Conservation (phyloP, 495 filamentous ascomycete genomes). For the Podospora conica region DNA sequence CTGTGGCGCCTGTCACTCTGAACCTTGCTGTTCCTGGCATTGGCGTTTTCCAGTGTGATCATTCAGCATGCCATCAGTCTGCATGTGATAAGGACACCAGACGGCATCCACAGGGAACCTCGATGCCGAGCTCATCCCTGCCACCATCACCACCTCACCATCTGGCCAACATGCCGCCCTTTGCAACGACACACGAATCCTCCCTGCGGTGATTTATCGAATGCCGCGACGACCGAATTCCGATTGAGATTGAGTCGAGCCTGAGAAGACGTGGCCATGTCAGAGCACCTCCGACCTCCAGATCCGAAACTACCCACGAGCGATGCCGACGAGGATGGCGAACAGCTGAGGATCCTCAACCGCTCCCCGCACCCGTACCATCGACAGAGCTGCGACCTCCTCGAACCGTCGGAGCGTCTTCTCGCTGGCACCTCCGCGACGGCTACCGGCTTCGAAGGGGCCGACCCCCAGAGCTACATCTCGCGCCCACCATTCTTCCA, state of each 20-base stretch:
- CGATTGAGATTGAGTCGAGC: conserved; percentile 10
- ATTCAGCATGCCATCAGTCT: background rate
- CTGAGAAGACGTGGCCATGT: conserved; percentile 23
- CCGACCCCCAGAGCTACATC: background rate
- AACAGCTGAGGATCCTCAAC: conserved; percentile 47
- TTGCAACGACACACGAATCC: background rate
- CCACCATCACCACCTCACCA: background rate
- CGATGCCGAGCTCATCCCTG: background rate
- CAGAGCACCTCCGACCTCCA: conserved; percentile 36
- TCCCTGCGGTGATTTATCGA: background rate
- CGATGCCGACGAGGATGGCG: conserved; percentile 16
- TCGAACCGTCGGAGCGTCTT: conserved; percentile 37
- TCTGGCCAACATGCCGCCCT: background rate
- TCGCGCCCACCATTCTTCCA: conserved; percentile 22
- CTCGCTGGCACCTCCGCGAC: conserved; percentile 6
- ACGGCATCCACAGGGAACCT: conserved; percentile 3
- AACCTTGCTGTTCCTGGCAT: background rate
- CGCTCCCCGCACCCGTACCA: conserved; percentile 77
- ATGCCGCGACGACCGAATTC: background rate
- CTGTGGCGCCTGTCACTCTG: conserved; percentile 4
- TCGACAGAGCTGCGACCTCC: conserved; percentile 47
- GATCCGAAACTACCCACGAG: background rate
- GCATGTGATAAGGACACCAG: conserved; percentile 12
- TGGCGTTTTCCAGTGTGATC: background rate
- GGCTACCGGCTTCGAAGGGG: conserved; percentile 13